phyloP scores from a whole-genome alignment of 2,329 filamentous ascomycete species.

The Colletotrichum abscissum region DNA sequence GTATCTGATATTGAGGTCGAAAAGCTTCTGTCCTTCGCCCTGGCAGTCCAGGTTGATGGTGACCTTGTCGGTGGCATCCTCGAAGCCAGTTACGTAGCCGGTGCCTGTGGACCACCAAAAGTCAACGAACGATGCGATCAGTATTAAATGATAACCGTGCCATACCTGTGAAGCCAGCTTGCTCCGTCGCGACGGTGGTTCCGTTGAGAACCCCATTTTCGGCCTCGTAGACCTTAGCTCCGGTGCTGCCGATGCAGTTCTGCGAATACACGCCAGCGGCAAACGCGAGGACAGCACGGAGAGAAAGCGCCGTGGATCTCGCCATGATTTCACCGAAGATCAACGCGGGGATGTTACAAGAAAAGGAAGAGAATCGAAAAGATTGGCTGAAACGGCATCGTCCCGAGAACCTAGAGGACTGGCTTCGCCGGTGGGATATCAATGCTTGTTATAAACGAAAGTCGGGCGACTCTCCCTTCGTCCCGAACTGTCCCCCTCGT shows the following conservation, averaged over 20 bases:
- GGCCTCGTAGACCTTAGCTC: conserved; percentile 46
- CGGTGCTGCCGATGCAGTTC: conserved; percentile 27
- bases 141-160: not conserved
- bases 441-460: not conserved
- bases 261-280: conserved; percentile 29
- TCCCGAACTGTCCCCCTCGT: not conserved
- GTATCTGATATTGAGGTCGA: conserved; percentile 56
- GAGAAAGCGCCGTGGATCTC: conserved; percentile 23
- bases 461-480: not conserved
- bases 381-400: not conserved
- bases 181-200: conserved; percentile 50
- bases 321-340: conserved; percentile 20
- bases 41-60: conserved; percentile 52
- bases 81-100: conserved; percentile 60
- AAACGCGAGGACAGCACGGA: conserved; percentile 21
- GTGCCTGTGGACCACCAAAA: conserved; percentile 45
- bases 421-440: conserved; percentile 3
- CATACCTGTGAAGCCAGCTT: conserved; percentile 51
- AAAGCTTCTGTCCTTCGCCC: conserved; percentile 46
- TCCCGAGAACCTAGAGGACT: not conserved
- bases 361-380: not conserved
- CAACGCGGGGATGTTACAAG: not conserved
- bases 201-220: conserved; percentile 54
- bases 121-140: not conserved
- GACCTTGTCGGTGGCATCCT: conserved; percentile 53